Conservation (phyloP, 139 green algal species). For the Pleodorina starrii region DNA sequence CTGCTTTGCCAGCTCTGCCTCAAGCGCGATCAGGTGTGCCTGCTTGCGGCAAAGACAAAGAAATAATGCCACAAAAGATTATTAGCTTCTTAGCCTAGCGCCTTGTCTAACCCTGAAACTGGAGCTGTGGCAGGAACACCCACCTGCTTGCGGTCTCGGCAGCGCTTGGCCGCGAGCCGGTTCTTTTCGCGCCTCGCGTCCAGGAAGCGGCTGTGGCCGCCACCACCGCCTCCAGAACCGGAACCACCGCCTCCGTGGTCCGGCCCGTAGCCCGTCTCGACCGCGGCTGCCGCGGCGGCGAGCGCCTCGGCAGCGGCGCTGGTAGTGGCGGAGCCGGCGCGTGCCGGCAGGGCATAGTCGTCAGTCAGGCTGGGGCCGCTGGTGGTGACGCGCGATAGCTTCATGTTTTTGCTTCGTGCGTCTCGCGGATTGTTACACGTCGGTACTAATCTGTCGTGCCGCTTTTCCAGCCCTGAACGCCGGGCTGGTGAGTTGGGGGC, state of each 20-base stretch:
- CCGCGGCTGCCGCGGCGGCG: neutral
- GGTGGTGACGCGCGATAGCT: too few relatives aligned
- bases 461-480: too few relatives aligned
- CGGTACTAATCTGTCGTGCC: too few relatives aligned
- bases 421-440: too few relatives aligned
- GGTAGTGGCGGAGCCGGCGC: neutral
- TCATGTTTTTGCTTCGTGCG: too few relatives aligned
- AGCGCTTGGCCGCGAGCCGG: conserved; percentile 45
- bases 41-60: too few relatives aligned
- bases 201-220: neutral
- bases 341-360: neutral
- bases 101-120: too few relatives aligned
- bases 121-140: too few relatives aligned
- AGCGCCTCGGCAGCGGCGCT: neutral
- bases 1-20: neutral
- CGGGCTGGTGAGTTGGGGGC: too few relatives aligned
- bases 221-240: neutral
- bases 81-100: too few relatives aligned
- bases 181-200: conserved; percentile 24
- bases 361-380: neutral
- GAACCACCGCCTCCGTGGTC: neutral
- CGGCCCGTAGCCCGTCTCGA: neutral
- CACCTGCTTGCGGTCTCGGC: conserved; percentile 40
- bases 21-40: neutral
- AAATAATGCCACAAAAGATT: too few relatives aligned